These are phyloP conservation scores for Ophiostoma populinum DNA, from an alignment of 2,329 filamentous ascomycete species.

Conservation along the genomic window DNA sequence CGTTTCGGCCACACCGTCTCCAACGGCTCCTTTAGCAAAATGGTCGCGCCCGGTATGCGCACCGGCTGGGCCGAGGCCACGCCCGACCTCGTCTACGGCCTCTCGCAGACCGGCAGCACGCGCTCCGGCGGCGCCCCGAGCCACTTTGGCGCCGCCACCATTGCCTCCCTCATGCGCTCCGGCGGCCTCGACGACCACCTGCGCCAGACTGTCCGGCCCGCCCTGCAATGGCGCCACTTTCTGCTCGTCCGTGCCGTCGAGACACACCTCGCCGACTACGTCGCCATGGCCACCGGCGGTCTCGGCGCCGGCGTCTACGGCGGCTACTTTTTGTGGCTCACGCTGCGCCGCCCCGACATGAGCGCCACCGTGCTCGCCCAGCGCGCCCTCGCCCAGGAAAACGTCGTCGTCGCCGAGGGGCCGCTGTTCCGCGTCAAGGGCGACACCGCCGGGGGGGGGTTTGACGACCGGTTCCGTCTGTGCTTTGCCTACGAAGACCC, in stretches of 20 bases:
- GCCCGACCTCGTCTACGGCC: conserved; percentile 30
- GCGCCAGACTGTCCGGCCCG: conserved; percentile 24
- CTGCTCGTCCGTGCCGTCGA: conserved; percentile 43
- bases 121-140: conserved; percentile 39
- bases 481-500: conserved; percentile 61
- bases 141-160: conserved; percentile 29
- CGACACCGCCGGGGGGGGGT: conserved; percentile 33
- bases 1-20: conserved; percentile 64
- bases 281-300: conserved; percentile 24
- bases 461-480: conserved; percentile 44
- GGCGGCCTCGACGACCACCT: conserved; percentile 29
- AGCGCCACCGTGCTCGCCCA: conserved; percentile 36
- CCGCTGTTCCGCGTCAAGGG: conserved; percentile 50
- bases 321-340: conserved; percentile 76
- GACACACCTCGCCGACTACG: conserved; percentile 43
- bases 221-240: conserved; percentile 28
- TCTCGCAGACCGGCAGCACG: conserved; percentile 35
- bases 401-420: conserved; percentile 51
- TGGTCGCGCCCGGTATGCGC: conserved; percentile 62
- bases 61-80: conserved; percentile 80
- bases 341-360: conserved; percentile 32
- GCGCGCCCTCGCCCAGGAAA: conserved; percentile 41
- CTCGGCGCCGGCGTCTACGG: conserved; percentile 34
- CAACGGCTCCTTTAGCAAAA: conserved; percentile 84
- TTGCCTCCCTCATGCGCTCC: conserved; percentile 30